Percentiles rank a stretch among this genome's conserved stretches.
Conservation (phyloP, 2,329 filamentous ascomycete species). For the Fusarium luffae region DNA sequence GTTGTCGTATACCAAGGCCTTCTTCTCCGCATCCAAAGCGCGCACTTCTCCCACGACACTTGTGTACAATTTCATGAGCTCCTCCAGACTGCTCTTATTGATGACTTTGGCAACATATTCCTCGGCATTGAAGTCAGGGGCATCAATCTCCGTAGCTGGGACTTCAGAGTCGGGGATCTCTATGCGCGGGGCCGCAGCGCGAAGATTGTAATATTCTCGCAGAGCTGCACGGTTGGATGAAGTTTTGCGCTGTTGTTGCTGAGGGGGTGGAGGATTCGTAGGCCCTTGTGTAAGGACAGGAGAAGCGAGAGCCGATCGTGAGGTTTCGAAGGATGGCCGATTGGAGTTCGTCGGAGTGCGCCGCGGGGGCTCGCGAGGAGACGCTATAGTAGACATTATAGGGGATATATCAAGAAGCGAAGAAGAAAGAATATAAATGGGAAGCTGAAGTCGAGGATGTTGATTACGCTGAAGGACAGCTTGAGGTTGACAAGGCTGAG, state of each 20-base stretch:
- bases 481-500: conserved; percentile 32
- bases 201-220: conserved; percentile 92
- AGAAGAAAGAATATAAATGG: not conserved
- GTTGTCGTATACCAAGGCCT: conserved; percentile 97
- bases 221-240: conserved; percentile 82
- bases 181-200: conserved; percentile 57
- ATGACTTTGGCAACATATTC: conserved; percentile 73
- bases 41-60: conserved; percentile 82
- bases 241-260: conserved; percentile 52
- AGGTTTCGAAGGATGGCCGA: conserved; percentile 76
- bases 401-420: conserved; percentile 1
- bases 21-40: conserved; percentile 93
- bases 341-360: conserved; percentile 76
- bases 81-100: conserved; percentile 71
- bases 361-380: conserved; percentile 69
- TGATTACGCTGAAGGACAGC: not conserved
- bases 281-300: conserved; percentile 51
- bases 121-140: conserved; percentile 76
- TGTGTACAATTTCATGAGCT: conserved; percentile 76
- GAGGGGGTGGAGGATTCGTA: conserved; percentile 16
- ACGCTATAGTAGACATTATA: conserved; percentile 74
- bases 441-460: not conserved
- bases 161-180: conserved; percentile 65
- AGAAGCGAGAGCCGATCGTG: conserved; percentile 69
- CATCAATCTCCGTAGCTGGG: conserved; percentile 78